These are phyloP conservation scores for Chlamydomonas sp. DNA, from an alignment of 139 green algal genomes.

Conservation along the genomic window DNA sequence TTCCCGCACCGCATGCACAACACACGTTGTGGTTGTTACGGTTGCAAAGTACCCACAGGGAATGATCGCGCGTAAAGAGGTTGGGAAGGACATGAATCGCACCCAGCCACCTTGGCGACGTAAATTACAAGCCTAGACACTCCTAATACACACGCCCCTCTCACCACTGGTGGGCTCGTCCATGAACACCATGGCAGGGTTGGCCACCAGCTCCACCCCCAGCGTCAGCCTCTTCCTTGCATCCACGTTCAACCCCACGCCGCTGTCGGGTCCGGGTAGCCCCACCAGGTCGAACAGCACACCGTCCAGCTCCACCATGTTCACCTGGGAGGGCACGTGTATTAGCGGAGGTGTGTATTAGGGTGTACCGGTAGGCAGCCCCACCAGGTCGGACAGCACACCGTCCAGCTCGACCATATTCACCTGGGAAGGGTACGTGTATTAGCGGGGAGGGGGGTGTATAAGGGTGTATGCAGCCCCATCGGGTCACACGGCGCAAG, in stretches of 20 bases:
- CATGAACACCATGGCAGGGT: conserved; percentile 69
- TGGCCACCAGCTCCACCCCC: conserved; percentile 90
- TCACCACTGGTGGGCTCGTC: conserved; percentile 58
- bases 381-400: not conserved
- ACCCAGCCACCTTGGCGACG: too few species aligned
- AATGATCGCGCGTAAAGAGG: too few species aligned
- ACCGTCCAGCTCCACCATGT: conserved; percentile 77
- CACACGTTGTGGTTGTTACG: too few species aligned
- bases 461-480: too few species aligned
- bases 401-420: conserved; percentile 13
- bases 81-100: too few species aligned
- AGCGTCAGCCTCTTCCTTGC: conserved; percentile 93
- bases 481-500: too few species aligned
- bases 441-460: too few species aligned
- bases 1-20: not conserved
- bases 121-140: too few species aligned
- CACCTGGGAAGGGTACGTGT: too few species aligned
- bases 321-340: too few species aligned
- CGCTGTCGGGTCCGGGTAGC: not conserved
- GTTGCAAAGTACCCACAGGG: too few species aligned
- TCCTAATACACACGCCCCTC: not conserved
- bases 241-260: conserved; percentile 59
- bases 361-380: not conserved
- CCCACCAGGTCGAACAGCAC: conserved; percentile 65
- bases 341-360: too few species aligned